phyloP scores from a whole-genome alignment of 2,329 filamentous ascomycete species.

The Triangularia verruculosa region DNA sequence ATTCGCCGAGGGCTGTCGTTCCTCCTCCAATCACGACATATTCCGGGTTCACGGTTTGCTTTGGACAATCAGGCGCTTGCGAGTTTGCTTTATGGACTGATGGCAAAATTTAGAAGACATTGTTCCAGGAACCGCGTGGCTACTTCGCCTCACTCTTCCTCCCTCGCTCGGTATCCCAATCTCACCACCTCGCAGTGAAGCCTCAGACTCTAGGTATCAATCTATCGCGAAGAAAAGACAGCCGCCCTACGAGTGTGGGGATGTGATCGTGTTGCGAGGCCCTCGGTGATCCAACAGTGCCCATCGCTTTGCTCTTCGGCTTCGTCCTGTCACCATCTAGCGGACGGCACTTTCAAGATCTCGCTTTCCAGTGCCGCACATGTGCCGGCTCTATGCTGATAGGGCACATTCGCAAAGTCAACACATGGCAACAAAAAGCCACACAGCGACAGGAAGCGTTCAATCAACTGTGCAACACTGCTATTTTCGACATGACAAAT shows the following conservation, averaged over 20 bases:
- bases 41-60: background rate
- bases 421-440: background rate
- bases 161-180: background rate
- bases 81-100: background rate
- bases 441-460: too few species aligned
- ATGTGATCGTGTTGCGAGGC: background rate
- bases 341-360: background rate
- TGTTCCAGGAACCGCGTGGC: background rate
- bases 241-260: too few species aligned
- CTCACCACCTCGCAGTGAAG: background rate
- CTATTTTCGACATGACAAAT: background rate
- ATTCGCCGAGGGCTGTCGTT: background rate
- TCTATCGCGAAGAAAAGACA: too few species aligned
- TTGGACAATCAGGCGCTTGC: background rate
- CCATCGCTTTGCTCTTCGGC: background rate
- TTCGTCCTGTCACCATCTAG: background rate
- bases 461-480: background rate
- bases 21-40: background rate
- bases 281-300: background rate
- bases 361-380: background rate
- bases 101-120: background rate
- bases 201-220: background rate
- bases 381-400: background rate
- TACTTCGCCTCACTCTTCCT: background rate
- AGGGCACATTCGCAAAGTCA: background rate